Percentiles rank a stretch among this genome's conserved stretches.
Conservation (phyloP, 1,284 basidiomycete genomes). For the Puccinia horiana region DNA sequence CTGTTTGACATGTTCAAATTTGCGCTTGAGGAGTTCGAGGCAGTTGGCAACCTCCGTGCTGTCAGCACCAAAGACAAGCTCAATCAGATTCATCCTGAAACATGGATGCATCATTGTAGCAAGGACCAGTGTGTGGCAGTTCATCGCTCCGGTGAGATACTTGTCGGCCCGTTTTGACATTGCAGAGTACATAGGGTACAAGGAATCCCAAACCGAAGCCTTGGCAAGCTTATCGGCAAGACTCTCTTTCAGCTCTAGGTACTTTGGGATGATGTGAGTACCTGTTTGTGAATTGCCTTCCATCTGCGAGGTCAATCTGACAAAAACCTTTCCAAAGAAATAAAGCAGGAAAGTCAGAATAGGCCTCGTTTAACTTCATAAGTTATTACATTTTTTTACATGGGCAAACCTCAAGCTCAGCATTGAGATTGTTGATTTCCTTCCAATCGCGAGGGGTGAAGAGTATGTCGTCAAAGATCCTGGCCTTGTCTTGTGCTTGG, state of each 20-base stretch:
- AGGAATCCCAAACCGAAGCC: neutral
- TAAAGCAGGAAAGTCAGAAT: neutral
- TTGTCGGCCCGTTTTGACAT: neutral
- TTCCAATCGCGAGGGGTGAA: conserved; percentile 7
- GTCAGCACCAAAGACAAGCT: neutral
- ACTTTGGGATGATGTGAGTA: neutral
- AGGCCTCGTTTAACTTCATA: neutral
- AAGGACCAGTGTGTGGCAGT: neutral
- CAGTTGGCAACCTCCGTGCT: neutral
- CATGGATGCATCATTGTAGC: conserved; percentile 3
- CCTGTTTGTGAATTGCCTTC: neutral
- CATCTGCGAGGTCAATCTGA: neutral
- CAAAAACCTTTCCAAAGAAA: neutral
- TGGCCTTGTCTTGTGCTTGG: neutral
- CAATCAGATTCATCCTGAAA: neutral
- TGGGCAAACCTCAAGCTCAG: neutral
- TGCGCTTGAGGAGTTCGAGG: neutral
- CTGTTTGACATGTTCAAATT: neutral
- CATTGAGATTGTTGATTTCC: neutral
- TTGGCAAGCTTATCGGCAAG: neutral
- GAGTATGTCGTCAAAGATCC: neutral
- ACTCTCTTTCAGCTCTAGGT: neutral
- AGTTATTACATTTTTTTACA: too few relatives aligned
- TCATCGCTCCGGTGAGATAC: neutral
- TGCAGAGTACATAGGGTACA: conserved; percentile 1